Evolutionary conservation across 805 yeast species (phyloP).

Genomic region (Kregervanrija fluxuum): DNA sequence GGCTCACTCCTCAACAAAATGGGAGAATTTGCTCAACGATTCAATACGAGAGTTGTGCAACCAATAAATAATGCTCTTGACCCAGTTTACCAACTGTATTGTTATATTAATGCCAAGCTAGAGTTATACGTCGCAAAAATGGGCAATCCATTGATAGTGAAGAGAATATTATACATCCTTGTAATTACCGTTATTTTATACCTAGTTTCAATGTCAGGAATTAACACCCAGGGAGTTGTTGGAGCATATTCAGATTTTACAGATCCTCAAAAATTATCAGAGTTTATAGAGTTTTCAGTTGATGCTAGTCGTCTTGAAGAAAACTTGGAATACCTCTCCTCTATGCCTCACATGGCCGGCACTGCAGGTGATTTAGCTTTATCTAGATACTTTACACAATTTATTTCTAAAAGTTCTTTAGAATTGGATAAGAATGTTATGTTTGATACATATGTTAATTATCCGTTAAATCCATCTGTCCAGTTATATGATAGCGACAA

Average conservation of each 20-base stretch:
- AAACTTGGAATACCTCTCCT: constrained; percentile 62
- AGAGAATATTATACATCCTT: constrained; percentile 65
- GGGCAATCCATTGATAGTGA: constrained; percentile 85
- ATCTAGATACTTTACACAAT: constrained; percentile 55
- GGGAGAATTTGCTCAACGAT: constrained; percentile 29
- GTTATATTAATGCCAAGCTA: constrained; percentile 34
- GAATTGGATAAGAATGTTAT: constrained; percentile 41
- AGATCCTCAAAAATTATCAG: constrained; percentile 46
- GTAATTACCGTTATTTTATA: constrained; percentile 54
- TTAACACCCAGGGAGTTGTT: constrained; percentile 36
- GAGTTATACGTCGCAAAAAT: constrained; percentile 54
- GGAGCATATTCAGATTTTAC: constrained; percentile 52
- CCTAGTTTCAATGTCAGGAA: constrained; percentile 49
- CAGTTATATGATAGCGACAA: constrained; percentile 20
- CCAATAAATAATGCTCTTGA: constrained; percentile 41
- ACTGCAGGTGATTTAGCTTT: constrained; percentile 77
- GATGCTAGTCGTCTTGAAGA: constrained; percentile 54
- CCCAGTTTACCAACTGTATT: constrained; percentile 44
- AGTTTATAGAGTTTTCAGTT: constrained; percentile 42
- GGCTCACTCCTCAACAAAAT: not conserved
- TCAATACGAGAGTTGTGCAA: constrained; percentile 31
- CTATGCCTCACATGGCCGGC: constrained; percentile 85
- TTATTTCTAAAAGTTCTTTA: constrained; percentile 53
- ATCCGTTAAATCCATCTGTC: constrained; percentile 37
- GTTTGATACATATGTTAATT: constrained; percentile 54